A percentile compares a stretch with the other conserved stretches of the same genome.
Conservation (phyloP, 345 rosid species). For the Gossypium mustelinum region DNA sequence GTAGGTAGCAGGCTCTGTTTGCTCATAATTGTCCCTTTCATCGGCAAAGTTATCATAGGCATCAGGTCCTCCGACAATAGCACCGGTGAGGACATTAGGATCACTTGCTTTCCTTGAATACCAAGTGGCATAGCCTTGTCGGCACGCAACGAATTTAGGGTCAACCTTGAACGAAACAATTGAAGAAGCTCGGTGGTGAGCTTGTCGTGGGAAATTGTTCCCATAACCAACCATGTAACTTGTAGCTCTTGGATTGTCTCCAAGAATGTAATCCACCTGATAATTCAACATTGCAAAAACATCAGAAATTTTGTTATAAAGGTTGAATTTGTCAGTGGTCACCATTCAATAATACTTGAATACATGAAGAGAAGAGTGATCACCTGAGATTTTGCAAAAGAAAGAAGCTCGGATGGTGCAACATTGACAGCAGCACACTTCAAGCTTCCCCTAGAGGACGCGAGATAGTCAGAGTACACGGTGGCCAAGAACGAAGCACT, state of each 20-base stretch:
- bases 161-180: constrained; percentile 76
- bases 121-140: constrained; percentile 96
- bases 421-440: constrained; percentile 62
- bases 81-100: constrained; percentile 86
- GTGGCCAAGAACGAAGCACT: constrained; percentile 75
- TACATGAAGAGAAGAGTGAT: neutral
- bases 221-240: constrained; percentile 99
- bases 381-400: constrained; percentile 90
- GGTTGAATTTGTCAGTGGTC: neutral
- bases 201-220: constrained; percentile 81
- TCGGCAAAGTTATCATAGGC: constrained; percentile 96
- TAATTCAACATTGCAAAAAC: neutral
- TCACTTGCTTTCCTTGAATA: constrained; percentile 66
- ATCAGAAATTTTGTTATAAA: neutral
- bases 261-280: constrained; percentile 90
- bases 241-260: constrained; percentile 94
- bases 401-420: constrained; percentile 58
- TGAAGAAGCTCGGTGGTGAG: constrained; percentile 90
- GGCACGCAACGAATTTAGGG: constrained; percentile 64
- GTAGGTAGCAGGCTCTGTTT: constrained; percentile 98
- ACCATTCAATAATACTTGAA: neutral
- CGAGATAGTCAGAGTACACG: constrained; percentile 78
- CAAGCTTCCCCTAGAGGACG: constrained; percentile 57
- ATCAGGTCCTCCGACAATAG: constrained; percentile 96
- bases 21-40: constrained; percentile 88